These are phyloP conservation scores for Paecilomyces variotii DNA, from an alignment of 2,329 filamentous ascomycete species.

Conservation along the genomic window DNA sequence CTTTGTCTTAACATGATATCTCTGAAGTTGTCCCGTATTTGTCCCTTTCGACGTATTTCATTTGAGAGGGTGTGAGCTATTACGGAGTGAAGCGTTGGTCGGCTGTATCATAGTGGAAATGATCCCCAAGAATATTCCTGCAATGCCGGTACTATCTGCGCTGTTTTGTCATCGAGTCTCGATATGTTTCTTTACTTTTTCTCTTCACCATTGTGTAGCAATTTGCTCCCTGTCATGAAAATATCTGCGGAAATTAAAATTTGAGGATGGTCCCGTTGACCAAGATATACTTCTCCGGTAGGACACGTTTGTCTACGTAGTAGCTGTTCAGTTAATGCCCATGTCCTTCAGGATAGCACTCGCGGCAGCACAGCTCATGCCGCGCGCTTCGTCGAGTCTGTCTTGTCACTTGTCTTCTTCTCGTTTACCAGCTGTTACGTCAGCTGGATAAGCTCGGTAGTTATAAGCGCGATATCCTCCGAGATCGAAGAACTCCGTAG, in stretches of 20 bases:
- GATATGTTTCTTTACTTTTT: neutral
- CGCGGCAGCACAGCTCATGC: no score
- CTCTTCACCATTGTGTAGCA: neutral
- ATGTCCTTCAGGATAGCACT: neutral
- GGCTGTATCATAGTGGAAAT: conserved; percentile 5
- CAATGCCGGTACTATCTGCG: neutral
- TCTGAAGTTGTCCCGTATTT: neutral
- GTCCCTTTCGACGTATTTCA: neutral
- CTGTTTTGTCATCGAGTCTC: neutral
- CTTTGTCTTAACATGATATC: neutral
- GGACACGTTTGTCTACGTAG: neutral
- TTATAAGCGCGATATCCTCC: no score
- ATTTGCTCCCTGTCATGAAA: neutral
- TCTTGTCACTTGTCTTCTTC: no score
- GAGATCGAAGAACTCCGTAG: no score
- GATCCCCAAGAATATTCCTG: conserved; percentile 1
- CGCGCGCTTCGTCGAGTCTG: no score
- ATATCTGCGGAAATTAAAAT: neutral
- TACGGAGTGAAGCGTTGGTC: conserved; percentile 1
- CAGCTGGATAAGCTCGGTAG: no score
- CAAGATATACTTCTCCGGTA: neutral
- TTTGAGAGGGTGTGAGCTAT: neutral
- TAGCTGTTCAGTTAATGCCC: neutral
- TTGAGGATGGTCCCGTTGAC: neutral
- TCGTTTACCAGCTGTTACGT: no score